Base-by-base conservation (phyloP, 1,284 basidiomycete genomes). In the Rhodofomes roseus region DNA sequence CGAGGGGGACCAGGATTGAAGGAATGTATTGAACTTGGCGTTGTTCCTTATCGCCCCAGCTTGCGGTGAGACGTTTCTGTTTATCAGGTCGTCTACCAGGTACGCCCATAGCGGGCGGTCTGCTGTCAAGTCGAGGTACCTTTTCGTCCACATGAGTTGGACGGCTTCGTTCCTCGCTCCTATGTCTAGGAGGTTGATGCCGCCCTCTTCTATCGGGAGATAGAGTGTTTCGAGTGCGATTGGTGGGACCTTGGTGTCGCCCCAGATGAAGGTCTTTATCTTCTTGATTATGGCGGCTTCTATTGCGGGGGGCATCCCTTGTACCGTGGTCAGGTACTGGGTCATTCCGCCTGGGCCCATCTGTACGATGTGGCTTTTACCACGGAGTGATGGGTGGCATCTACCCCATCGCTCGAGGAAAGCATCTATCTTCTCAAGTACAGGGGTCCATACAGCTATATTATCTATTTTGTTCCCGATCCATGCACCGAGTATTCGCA, bases 401-500 rank as follows among this genome's bases (percentile, higher is more conserved):
- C 25, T 2, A 18, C 61, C 27, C 70, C 73, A 74, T 50, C 25
- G 48, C 2, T 59, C 39, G 0, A 71, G 57, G 20, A 22, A 37
- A 0, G 2, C 14, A 0, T 54, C 22, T 5, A 70, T 59, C 40
- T 65, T 67, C 0, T 70, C 62, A 0, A 71, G 1, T 0, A 68
- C 59, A 0, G 53, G 12, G 4, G 48, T 46, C 74, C 73, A 76
- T 5, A 62, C 63, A 0, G 51, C 50, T 0, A 29, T 43, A 0
- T 62, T 20, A 20, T 65, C 23, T 0, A 62, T 27, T 2, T 27
- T 11, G 29, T 50, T 50, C 23, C 46, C 46, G 14, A 50, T 50
- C 46, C 46, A 50, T 14, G 68, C 68, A 0, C 75, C 73, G 0
- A 76, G 66, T 4, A 64, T 63, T 1, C 73, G 43, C 0, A 66